Evolutionary conservation across 345 rosid species (phyloP), one percentile per base, ranked within the genome.

Genomic region (Eutrema yunnanense): DNA sequence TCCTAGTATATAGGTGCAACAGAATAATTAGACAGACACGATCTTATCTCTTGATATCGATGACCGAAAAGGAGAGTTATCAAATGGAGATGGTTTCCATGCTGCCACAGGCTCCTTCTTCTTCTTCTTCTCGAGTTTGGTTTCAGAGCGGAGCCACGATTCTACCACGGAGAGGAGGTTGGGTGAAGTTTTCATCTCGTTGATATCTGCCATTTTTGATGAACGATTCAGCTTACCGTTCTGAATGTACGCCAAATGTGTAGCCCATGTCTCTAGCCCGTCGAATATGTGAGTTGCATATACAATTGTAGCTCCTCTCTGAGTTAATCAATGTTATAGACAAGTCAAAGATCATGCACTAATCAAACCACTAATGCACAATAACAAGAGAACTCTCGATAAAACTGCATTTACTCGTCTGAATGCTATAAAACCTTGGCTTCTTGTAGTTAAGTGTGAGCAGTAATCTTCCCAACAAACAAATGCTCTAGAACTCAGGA

Each of bases 251-350:
- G 90, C 96, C 34, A 94, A 82, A 86, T 91, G 86, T 6, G 95
- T 87, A 0, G 95, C 96, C 97, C 98, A 94, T 52, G 88, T 80
- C 79, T 94, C 96, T 75, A 90, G 62, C 42, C 98, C 98, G 9
- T 94, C 97, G 56, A 90, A 94, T 41, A 94, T 94, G 77, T 94
- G 96, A 60, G 96, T 90, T 40, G 98, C 96, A 53, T 94, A 90
- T 48, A 90, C 88, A 47, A 94, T 81, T 22, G 97, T 89, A 59
- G 98, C 96, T 79, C 96, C 90, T 79, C 96, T 86, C 97, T 87
- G 41, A 13, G 29, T 38, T 55, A 9, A 55, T 55, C 6, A 54
- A 32, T 30, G 59, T 3, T n/a, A 54, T 13, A 54, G 59, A 55
- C 26, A 68, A 66, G 22, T 56, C 43, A 73, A 64, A 55, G 49